phyloP scores from a whole-genome alignment of 225 moss, liverwort and hornwort genomes.

The Lunularia cruciata region DNA sequence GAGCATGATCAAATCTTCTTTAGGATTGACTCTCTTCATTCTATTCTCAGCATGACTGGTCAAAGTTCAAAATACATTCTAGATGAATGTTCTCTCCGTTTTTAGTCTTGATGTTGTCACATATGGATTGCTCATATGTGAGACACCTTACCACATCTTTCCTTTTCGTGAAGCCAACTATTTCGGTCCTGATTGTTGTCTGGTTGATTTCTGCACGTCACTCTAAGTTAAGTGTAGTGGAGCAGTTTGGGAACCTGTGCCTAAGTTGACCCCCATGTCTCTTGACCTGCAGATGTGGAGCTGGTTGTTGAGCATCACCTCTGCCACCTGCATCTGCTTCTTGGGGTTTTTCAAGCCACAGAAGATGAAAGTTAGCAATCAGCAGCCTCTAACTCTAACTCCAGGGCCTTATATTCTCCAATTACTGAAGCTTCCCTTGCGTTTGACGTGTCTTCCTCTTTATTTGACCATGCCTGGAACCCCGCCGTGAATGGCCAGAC shows the following conservation, averaged over 20 bases:
- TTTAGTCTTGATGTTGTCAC: background rate
- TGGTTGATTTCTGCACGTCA: background rate
- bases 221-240: background rate
- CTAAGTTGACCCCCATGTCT: conserved; percentile 1
- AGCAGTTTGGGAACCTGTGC: background rate
- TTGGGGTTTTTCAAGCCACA: conserved; percentile 18
- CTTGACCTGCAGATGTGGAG: conserved; percentile 21
- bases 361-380: conserved; percentile 7
- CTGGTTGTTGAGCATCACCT: conserved; percentile 19
- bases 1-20: too few relatives aligned
- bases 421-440: background rate
- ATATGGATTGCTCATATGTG: background rate
- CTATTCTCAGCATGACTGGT: too few relatives aligned
- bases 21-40: too few relatives aligned
- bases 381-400: conserved; percentile 7
- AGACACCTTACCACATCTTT: too few relatives aligned
- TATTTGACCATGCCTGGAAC: background rate
- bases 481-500: too few relatives aligned
- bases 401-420: background rate
- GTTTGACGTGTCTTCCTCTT: background rate
- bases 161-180: too few relatives aligned
- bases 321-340: conserved; percentile 14
- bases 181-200: background rate
- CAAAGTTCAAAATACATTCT: too few relatives aligned
- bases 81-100: background rate